Percentiles rank a stretch among this genome's conserved stretches.
Evolutionary conservation across 2,329 filamentous ascomycete genomes (phyloP).

Genomic region (Penicillium sp.): DNA sequence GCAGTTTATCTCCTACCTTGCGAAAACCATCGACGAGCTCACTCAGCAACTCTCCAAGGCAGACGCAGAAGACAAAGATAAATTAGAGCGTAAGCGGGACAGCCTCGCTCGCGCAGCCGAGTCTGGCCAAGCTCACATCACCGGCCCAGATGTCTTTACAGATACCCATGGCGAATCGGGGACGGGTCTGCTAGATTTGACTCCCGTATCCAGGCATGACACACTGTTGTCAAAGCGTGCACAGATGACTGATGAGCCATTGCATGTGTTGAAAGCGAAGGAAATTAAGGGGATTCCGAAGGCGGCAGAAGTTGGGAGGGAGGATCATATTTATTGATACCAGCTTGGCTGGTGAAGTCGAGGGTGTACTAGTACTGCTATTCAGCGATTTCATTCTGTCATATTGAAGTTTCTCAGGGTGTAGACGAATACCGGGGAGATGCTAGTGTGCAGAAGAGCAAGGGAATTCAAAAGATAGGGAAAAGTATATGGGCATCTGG

Average conservation of each 20-base stretch:
- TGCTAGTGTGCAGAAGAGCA: background rate
- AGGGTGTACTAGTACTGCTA: background rate
- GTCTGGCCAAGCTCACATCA: slow-evolving; percentile 78
- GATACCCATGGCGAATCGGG: slow-evolving; percentile 54
- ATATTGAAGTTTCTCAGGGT: no score
- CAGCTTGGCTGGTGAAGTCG: background rate
- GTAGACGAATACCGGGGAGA: background rate
- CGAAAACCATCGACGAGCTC: slow-evolving; percentile 60
- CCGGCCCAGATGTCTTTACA: slow-evolving; percentile 82
- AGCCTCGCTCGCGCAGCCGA: slow-evolving; percentile 74
- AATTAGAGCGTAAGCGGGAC: slow-evolving; percentile 55
- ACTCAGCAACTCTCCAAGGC: slow-evolving; percentile 50
- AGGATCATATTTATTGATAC: slow-evolving; percentile 39
- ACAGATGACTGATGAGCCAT: slow-evolving; percentile 23
- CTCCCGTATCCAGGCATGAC: slow-evolving; percentile 28
- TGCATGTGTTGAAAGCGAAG: slow-evolving; percentile 26
- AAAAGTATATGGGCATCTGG: no score
- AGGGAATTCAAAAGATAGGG: background rate
- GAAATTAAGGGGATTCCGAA: slow-evolving; percentile 66
- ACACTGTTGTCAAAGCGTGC: slow-evolving; percentile 28
- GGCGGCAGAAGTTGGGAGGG: slow-evolving; percentile 45
- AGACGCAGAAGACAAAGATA: slow-evolving; percentile 46
- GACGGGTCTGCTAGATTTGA: slow-evolving; percentile 32
- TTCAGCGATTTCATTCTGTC: background rate
- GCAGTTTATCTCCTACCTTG: slow-evolving; percentile 71